Evolutionary conservation across 2,329 filamentous ascomycete genomes (phyloP), one percentile per base, ranked within the genome.

Genomic region (Colletotrichum horii): DNA sequence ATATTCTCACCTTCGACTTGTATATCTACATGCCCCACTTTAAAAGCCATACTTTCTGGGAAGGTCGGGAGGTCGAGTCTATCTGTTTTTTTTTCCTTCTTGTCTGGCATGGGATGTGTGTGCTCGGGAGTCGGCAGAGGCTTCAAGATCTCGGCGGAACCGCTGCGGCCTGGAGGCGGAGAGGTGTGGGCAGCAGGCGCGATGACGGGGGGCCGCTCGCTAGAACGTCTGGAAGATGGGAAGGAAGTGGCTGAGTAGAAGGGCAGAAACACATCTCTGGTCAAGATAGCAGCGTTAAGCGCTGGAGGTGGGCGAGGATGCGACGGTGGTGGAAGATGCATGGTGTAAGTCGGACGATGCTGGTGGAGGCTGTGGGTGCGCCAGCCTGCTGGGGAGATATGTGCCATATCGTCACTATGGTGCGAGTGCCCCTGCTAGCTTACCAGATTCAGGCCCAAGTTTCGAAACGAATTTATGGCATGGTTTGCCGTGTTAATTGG

Each of bases 351-450:
- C 70, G 52, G 43, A 22, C 43, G 43, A 55, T 55, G 58, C 68
- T 58, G 58, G 64, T 48, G 68, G 70, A 61, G 74, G 74, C 65
- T 74, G 58, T 74, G 72, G 15, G n/a, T 16, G n/a, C 62, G 61
- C 52, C 61, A 61, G 55, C 61, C 62, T 74, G 36, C 19, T 43
- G 15, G 55, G 24, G 26, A 58, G 72, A 30, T 22, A 62, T 38
- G 43, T 34, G 58, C 24, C 34, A 30, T 32, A 9, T 60, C 64
- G 34, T 73, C 64, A 64, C 60, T 48, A 36, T 43, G 61, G 22
- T 58, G 32, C 16, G 28, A 56, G 22, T n/a, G 14, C 28, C 24
- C 69, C 38, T 28, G 56, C 69, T 43, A 55, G 38, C 28, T n/a
- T 66, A 12, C 73, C 69, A 19, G 30, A 56, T 62, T 30, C 38